Evolutionary conservation across 75 land plant species (phyloP), one percentile per base, ranked within the genome.

Genomic region (Larix kaempferi): DNA sequence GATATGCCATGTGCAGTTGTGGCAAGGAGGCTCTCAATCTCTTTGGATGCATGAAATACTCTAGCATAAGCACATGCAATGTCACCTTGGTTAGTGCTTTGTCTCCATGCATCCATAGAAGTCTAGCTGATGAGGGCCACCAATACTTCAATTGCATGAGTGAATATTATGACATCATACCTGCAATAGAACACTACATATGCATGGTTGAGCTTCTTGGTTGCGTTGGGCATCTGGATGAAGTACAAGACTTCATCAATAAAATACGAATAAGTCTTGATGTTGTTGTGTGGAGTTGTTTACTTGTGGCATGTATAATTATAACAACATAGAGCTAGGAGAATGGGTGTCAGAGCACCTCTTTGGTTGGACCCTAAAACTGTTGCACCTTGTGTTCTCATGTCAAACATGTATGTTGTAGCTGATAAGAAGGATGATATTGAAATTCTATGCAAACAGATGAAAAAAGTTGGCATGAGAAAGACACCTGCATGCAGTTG

Each of bases 1-100:
- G 56, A 72, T 72, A 72, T 72, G 74, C 56, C 1, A 41, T 44
- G 56, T 55, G 35, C 66, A 74, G 74, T 14, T 57, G 14, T 59
- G 74, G 33, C 74, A 64, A 76, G 25, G 77, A 76, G 13, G 74
- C 77, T 16, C 74, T 76, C 6, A 25, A 23, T 6, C 74, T 65
- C 19, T 76, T 76, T 63, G 37, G 27, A 13, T 29, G 7, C 29
- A 76, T 76, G 77, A 21, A 26, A 14, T 13, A 76, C 17, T 72
- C 25, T 49, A 11, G 54, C 12, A 49, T 49, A 49, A 49, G 2
- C 11, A 11, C 54, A 49, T 11, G 54, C 54, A 49, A 49, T 49
- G 54, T 49, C 12, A 49, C 54, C 54, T 49, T 49, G 10, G 54
- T 29, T 29, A 29, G 33, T 29, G 33, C 33, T 29, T 29, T 29